phyloP scores from a whole-genome alignment of 176 grass and related monocot genomes.

The Triticum urartu region DNA sequence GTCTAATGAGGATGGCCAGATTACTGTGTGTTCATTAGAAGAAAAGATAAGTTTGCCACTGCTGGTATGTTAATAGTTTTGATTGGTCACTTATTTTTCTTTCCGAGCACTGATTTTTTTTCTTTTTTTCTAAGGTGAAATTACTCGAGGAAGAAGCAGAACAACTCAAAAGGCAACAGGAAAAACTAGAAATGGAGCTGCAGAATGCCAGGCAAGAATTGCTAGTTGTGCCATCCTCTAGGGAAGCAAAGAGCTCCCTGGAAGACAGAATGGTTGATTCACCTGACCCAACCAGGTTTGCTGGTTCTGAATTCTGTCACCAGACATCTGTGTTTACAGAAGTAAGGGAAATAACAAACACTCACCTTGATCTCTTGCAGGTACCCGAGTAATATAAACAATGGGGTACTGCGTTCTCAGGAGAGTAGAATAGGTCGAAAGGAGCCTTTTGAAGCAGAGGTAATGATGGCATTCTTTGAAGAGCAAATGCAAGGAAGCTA shows the following conservation, averaged over 20 bases:
- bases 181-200: constrained; percentile 71
- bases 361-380: background rate
- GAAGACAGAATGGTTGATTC: constrained; percentile 36
- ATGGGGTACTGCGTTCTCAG: background rate
- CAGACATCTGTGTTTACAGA: background rate
- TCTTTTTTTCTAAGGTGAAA: constrained; percentile 59
- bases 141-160: constrained; percentile 67
- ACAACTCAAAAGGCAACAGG: constrained; percentile 56
- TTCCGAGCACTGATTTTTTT: constrained; percentile 1
- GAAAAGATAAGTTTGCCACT: constrained; percentile 46
- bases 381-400: background rate
- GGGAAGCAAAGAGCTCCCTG: constrained; percentile 19
- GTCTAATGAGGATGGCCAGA: constrained; percentile 70
- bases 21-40: constrained; percentile 75
- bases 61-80: constrained; percentile 16
- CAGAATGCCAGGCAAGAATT: constrained; percentile 66
- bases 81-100: background rate
- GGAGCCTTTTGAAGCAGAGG: background rate
- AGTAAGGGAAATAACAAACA: background rate
- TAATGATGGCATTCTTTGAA: background rate
- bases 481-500: background rate
- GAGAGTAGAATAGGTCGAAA: background rate
- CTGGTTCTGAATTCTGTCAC: background rate
- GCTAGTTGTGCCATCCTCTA: constrained; percentile 38
- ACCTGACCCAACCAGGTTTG: background rate